Conservation (phyloP, 768 basidiomycete genomes). For the Cubamyces sp. region DNA sequence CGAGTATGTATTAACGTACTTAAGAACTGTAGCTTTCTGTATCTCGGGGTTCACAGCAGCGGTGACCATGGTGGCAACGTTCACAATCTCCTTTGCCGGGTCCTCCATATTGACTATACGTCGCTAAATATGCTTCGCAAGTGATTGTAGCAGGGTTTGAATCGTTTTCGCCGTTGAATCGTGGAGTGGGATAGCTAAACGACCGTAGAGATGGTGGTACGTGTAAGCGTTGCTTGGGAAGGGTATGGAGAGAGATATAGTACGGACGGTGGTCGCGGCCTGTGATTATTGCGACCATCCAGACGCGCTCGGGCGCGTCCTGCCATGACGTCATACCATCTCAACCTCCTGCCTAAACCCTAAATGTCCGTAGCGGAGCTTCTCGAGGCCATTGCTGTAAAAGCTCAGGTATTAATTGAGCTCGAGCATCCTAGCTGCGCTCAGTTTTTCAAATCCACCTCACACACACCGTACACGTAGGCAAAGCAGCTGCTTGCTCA, state of each 20-base stretch:
- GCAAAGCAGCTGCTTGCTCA: too few relatives aligned
- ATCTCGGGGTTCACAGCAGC: conserved; percentile 52
- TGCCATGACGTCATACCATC: conserved; percentile 3
- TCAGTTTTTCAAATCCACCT: too few relatives aligned
- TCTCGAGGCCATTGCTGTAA: too few relatives aligned
- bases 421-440: too few relatives aligned
- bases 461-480: too few relatives aligned
- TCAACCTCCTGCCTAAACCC: not conserved
- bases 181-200: not conserved
- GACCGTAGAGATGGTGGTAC: not conserved
- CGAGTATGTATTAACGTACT: conserved; percentile 7
- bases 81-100: conserved; percentile 52
- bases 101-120: conserved; percentile 59
- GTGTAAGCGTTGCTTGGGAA: not conserved
- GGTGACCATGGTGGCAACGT: conserved; percentile 50
- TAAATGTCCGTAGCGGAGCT: too few relatives aligned
- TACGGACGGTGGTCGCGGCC: not conserved
- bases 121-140: too few relatives aligned
- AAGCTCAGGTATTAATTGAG: too few relatives aligned
- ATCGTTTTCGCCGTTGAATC: too few relatives aligned
- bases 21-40: conserved; percentile 48
- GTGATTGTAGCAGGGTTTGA: too few relatives aligned
- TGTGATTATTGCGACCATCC: conserved; percentile 9
- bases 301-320: not conserved
- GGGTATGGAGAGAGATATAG: not conserved